Base-by-base conservation (phyloP, 192 early-diverging fungal species). In the Gonapodya prolifera region DNA sequence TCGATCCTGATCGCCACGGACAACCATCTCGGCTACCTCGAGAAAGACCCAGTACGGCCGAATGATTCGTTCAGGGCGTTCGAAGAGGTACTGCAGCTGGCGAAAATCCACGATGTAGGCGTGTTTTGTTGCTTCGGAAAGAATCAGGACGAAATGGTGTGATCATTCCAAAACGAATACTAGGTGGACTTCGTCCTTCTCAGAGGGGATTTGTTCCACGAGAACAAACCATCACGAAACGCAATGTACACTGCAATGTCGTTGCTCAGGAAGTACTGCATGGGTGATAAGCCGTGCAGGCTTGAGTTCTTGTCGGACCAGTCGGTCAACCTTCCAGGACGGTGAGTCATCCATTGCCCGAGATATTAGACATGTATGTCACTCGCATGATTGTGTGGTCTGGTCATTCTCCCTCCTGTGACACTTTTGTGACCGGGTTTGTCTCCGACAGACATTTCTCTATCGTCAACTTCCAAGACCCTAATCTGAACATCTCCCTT, bases 181-280 rank as follows among this genome's bases (percentile, higher is more conserved):
- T 73, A 90, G 79, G 96, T 94, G 1, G 96, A 98, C 84, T 92
- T 97, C 84, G 86, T 98, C 1, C 84, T 98, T 29, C 85, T 98
- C 1, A 94, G 95, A 30, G 96, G 96, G 29, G 96, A 98, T 83
- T 87, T 98, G 29, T 98, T 97, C 83, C 95, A 98, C 83, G 94
- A 97, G 76, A 97, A 96, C 85, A 90, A 90, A 77, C 96, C 96
- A 2, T 94, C 94, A 34, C 86, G 93, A 16, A 89, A 91, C 69
- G 86, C 88, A 33, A 78, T 95, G 75, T 86, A 94, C 81, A 84
- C 82, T 31, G 90, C 93, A 0, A 87, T 94, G 77, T 81, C 84
- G 2, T 78, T 97, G 23, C 78, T 98, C 34, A 83, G 93, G 1
- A 69, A 83, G 33, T 86, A 89, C 78, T 91, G 90, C 69, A 77